These are phyloP conservation scores for Alternaria hordeiaustralica DNA, from an alignment of 2,329 filamentous ascomycete genomes.

Conservation along the genomic window DNA sequence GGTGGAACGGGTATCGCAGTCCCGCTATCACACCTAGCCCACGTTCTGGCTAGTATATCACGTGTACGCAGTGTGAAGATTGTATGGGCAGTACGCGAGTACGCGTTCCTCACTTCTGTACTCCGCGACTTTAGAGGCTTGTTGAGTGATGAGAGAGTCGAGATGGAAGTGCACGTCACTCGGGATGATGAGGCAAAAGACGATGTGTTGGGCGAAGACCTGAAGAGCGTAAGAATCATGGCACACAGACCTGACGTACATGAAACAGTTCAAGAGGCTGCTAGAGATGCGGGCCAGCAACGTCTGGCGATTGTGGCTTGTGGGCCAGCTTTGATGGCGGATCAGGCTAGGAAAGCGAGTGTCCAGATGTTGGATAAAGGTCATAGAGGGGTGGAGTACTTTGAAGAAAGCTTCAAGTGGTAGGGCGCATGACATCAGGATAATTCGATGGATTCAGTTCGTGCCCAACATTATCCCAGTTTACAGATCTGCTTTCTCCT, in stretches of 20 bases:
- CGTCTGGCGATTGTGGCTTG: constrained; percentile 52
- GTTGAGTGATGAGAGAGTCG: constrained; percentile 33
- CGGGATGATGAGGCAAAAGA: constrained; percentile 32
- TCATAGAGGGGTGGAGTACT: constrained; percentile 48
- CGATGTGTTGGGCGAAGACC: constrained; percentile 19
- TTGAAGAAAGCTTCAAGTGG: constrained; percentile 59
- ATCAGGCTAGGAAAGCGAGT: constrained; percentile 52
- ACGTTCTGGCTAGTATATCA: constrained; percentile 23
- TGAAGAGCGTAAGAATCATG: constrained; percentile 36
- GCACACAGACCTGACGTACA: constrained; percentile 50
- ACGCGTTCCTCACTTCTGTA: constrained; percentile 34
- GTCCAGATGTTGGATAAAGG: constrained; percentile 41
- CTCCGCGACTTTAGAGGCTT: constrained; percentile 29
- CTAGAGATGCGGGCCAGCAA: constrained; percentile 35
- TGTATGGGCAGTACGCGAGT: constrained; percentile 44
- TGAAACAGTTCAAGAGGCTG: constrained; percentile 42
- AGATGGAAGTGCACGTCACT: constrained; percentile 37
- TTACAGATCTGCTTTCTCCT: not conserved
- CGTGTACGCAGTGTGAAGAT: constrained; percentile 31
- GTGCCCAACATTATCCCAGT: not conserved
- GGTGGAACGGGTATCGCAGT: constrained; percentile 47
- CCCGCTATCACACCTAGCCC: constrained; percentile 37
- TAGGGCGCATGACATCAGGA: constrained; percentile 1
- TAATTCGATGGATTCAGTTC: not conserved
- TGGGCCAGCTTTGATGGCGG: constrained; percentile 55